Evolutionary conservation across 148 eudicot species (phyloP).

Genomic region (Euryodendron excelsum): DNA sequence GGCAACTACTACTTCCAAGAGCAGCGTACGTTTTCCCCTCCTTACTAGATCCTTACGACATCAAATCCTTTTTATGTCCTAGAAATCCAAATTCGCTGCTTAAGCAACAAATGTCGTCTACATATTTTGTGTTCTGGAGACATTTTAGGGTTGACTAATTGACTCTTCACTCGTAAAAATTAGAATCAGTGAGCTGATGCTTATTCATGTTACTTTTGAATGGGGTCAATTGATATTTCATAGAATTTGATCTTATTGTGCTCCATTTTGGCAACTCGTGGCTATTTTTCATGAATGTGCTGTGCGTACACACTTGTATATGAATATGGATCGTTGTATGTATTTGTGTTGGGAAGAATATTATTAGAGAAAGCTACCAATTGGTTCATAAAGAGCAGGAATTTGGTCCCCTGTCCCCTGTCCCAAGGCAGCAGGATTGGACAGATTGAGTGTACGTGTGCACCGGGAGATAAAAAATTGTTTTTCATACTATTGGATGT

Average conservation of each 20-base stretch:
- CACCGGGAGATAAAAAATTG: too few relatives aligned
- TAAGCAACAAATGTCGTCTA: not conserved
- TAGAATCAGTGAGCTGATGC: not conserved
- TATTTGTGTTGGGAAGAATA: too few relatives aligned
- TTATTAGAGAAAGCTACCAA: too few relatives aligned
- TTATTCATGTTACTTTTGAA: not conserved
- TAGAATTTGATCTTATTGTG: not conserved
- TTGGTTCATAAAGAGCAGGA: too few relatives aligned
- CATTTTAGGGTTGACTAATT: slow-evolving; percentile 1
- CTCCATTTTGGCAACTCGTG: not conserved
- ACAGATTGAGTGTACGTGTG: too few relatives aligned
- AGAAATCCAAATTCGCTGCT: not conserved
- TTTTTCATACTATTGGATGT: not conserved
- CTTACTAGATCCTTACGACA: not conserved
- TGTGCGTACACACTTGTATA: not conserved
- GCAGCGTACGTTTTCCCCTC: slow-evolving; percentile 42
- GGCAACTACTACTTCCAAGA: slow-evolving; percentile 73
- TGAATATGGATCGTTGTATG: not conserved
- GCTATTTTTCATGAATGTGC: not conserved
- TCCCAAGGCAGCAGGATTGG: too few relatives aligned
- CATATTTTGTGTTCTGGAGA: not conserved
- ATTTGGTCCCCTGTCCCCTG: too few relatives aligned
- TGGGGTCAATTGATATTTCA: not conserved
- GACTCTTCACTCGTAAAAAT: not conserved
- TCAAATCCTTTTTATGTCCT: not conserved